Base-by-base conservation (phyloP, 106 monocot species). In the Ottelia alismoides region DNA sequence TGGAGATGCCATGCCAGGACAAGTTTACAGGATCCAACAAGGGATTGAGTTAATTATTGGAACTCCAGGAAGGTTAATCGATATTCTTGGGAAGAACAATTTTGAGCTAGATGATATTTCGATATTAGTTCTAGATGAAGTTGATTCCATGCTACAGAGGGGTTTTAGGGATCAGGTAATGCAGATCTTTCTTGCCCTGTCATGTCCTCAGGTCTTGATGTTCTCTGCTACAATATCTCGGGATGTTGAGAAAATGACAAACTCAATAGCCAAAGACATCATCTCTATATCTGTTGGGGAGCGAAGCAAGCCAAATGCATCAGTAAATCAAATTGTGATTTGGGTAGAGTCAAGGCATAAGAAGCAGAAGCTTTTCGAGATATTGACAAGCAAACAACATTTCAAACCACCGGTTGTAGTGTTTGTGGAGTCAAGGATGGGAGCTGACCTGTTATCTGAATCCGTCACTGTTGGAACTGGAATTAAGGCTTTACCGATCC, bases 261-360 rank as follows among this genome's bases (percentile, higher is more conserved):
- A 49, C 47, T 64, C 68, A 22, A 69, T 92, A 25, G 61, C 69
- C 11, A 77, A 70, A 40, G 68, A 92, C 32, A 58, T 86, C 45
- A 55, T 82, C 28, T 92, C 2, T 66, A 61, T n/a, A n/a, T n/a
- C n/a, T 30, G 32, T 28, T 25, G 92, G 86, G 52, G 79, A 64
- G 28, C 27, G 49, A 82, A 92, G 30, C 65, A 81, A n/a, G n/a
- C n/a, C n/a, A n/a, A n/a, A n/a, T n/a, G n/a, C n/a, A n/a, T n/a
- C n/a, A n/a, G n/a, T n/a, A n/a, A n/a, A n/a, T n/a, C n/a, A n/a
- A n/a, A n/a, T n/a, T 9, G 78, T 73, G 55, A 92, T 92, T 56
- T 92, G 91, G 91, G 85, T 85, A 20, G 92, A 83, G 22, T 71
- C 82, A 49, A 92, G 83, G 53, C 65, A 74, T 25, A 92, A 92